Evolutionary conservation across 805 yeast genomes (phyloP).

Genomic region (Brettanomyces custersianus): DNA sequence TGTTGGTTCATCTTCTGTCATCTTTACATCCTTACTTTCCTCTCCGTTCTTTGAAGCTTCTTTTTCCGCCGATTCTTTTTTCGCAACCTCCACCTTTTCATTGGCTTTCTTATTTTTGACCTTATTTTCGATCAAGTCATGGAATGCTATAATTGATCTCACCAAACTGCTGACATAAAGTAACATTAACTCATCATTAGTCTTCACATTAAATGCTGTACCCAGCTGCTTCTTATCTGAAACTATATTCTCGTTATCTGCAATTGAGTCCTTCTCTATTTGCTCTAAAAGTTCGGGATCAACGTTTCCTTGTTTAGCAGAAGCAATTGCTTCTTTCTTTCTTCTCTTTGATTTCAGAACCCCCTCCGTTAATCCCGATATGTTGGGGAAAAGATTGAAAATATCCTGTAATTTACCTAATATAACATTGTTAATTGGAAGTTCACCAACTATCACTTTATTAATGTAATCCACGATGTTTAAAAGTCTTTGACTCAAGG

Average conservation of each 20-base stretch:
- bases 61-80: slow-evolving; percentile 13
- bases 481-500: slow-evolving; percentile 67
- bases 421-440: slow-evolving; percentile 86
- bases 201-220: slow-evolving; percentile 80
- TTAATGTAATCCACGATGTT: slow-evolving; percentile 74
- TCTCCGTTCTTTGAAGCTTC: slow-evolving; percentile 5
- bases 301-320: neutral
- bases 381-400: slow-evolving; percentile 83
- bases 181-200: slow-evolving; percentile 94
- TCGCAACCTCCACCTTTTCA: slow-evolving; percentile 30
- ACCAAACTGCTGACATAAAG: slow-evolving; percentile 84
- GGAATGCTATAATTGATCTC: slow-evolving; percentile 92
- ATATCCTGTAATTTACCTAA: slow-evolving; percentile 91
- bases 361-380: slow-evolving; percentile 28
- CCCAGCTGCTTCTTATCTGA: slow-evolving; percentile 31
- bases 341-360: neutral
- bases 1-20: slow-evolving; percentile 2
- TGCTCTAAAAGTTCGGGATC: neutral
- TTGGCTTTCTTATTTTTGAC: slow-evolving; percentile 58
- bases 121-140: slow-evolving; percentile 93
- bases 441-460: slow-evolving; percentile 56
- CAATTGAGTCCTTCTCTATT: slow-evolving; percentile 3
- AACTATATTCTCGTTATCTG: slow-evolving; percentile 6
- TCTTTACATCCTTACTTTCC: neutral
- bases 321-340: neutral